Conservation (phyloP, 73 alveolate species). For the Paramecium octaurelia region DNA sequence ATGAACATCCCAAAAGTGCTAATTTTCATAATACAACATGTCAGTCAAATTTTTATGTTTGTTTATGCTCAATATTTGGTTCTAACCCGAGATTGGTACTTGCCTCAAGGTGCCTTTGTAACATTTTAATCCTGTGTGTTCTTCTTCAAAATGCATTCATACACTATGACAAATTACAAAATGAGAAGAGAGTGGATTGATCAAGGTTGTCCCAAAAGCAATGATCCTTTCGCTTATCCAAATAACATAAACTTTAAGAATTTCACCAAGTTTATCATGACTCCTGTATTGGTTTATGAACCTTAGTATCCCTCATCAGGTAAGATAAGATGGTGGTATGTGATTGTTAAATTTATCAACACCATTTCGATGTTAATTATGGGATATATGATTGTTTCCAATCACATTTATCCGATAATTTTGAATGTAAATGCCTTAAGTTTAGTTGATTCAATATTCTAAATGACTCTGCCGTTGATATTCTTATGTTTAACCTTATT, state of each 20-base stretch:
- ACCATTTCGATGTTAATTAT: not conserved
- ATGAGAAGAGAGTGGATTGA: conserved; percentile 36
- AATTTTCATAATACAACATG: not conserved
- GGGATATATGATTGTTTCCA: conserved; percentile 32
- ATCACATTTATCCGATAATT: conserved; percentile 32
- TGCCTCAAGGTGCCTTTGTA: conserved; percentile 40
- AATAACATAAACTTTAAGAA: conserved; percentile 61
- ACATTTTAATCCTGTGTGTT: conserved; percentile 27
- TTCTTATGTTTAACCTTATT: conserved; percentile 53
- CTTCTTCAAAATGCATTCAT: conserved; percentile 67
- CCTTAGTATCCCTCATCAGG: conserved; percentile 59
- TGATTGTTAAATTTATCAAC: not conserved
- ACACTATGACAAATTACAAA: conserved; percentile 57
- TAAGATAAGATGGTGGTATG: conserved; percentile 52
- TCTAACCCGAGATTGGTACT: conserved; percentile 56
- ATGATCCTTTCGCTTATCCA: conserved; percentile 50
- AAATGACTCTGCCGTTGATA: conserved; percentile 46
- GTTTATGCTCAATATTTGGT: conserved; percentile 42
- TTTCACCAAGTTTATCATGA: conserved; percentile 58
- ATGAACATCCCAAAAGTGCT: not conserved
- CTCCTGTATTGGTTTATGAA: conserved; percentile 68
- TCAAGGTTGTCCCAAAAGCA: conserved; percentile 25
- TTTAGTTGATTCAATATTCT: conserved; percentile 40
- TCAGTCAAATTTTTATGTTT: conserved; percentile 50
- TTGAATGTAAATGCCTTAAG: not conserved